phyloP scores from a whole-genome alignment of 345 rosid species.

The Lepidium sativum region DNA sequence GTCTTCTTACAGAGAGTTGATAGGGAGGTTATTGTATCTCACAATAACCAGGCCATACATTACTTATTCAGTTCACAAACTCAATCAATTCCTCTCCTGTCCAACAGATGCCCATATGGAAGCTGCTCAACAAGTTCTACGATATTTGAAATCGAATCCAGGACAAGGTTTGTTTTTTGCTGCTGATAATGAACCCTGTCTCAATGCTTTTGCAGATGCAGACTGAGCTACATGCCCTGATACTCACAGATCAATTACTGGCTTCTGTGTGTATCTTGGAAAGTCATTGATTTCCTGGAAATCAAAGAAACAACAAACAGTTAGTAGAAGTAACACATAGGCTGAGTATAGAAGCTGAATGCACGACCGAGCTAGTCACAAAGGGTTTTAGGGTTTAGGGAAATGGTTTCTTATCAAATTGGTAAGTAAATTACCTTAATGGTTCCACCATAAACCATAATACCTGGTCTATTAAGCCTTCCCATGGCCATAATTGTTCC shows the following conservation, averaged over 20 bases:
- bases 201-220: too few species aligned
- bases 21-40: background rate
- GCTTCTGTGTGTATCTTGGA: too few species aligned
- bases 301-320: too few species aligned
- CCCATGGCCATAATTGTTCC: conserved; percentile 99
- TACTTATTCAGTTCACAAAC: accelerated
- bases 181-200: too few species aligned
- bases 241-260: too few species aligned
- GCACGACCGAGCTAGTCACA: background rate
- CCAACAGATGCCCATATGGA: background rate
- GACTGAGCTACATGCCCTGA: too few species aligned
- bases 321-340: too few species aligned
- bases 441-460: conserved; percentile 96
- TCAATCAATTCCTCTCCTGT: background rate
- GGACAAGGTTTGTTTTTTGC: background rate
- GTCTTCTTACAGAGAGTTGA: background rate
- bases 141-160: background rate
- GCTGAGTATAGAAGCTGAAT: background rate
- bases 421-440: conserved; percentile 54
- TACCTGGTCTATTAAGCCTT: conserved; percentile 88
- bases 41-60: background rate
- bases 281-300: too few species aligned
- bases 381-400: background rate
- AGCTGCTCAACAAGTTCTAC: background rate
- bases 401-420: background rate